phyloP scores from a whole-genome alignment of 345 rosid genomes.

The Microcos paniculata region DNA sequence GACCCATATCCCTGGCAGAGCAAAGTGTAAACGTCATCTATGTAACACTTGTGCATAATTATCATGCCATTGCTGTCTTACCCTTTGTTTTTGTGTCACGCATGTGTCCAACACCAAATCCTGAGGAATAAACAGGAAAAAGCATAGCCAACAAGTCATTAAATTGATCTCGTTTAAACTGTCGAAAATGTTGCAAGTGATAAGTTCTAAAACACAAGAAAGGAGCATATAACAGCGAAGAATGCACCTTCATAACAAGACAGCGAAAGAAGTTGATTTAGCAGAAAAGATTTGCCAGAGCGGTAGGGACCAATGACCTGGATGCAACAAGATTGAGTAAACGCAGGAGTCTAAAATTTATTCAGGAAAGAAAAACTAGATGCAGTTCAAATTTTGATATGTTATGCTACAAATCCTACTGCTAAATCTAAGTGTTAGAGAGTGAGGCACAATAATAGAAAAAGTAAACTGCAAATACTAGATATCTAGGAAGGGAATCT shows the following conservation, averaged over 20 bases:
- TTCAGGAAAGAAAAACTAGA: constrained; percentile 2
- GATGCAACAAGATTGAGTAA: constrained; percentile 26
- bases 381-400: constrained; percentile 3
- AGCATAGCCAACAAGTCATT: constrained; percentile 5
- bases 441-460: not conserved
- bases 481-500: constrained; percentile 30
- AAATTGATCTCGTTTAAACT: constrained; percentile 19
- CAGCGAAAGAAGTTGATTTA: constrained; percentile 97
- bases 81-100: constrained; percentile 99
- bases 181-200: not conserved
- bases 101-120: constrained; percentile 99
- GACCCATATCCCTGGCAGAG: constrained; percentile 86
- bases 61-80: constrained; percentile 22
- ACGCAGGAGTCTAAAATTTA: constrained; percentile 13
- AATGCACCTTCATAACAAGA: constrained; percentile 91
- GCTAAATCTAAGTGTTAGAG: not conserved
- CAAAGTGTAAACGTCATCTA: constrained; percentile 10
- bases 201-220: constrained; percentile 10
- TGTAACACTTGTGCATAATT: constrained; percentile 7
- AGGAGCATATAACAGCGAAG: constrained; percentile 13
- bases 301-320: constrained; percentile 99
- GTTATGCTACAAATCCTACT: not conserved
- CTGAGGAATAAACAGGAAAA: constrained; percentile 38
- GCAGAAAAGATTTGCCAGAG: constrained; percentile 97
- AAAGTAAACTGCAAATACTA: constrained; percentile 11